phyloP scores from a whole-genome alignment of 2,329 filamentous ascomycete species.

The Colletotrichum truncatum region DNA sequence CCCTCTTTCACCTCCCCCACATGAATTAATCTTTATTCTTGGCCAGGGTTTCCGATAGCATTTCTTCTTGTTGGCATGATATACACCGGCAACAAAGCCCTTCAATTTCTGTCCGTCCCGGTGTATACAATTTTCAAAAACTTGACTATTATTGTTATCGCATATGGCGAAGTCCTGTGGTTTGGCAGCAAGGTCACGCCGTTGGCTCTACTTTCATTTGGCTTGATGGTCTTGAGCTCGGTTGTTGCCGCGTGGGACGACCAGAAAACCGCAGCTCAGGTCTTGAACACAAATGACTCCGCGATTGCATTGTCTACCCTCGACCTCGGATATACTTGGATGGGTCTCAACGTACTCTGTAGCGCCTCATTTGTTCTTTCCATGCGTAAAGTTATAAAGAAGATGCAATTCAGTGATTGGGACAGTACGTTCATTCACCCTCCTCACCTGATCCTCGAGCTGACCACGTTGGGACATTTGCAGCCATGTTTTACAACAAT shows the following conservation, averaged over 20 bases:
- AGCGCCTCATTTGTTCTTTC: slow-evolving; percentile 87
- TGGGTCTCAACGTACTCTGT: slow-evolving; percentile 96
- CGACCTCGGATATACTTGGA: slow-evolving; percentile 97
- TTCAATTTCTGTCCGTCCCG: slow-evolving; percentile 95
- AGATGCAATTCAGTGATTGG: slow-evolving; percentile 99
- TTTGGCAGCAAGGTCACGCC: slow-evolving; percentile 92
- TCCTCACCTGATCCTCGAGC: slow-evolving; percentile 32
- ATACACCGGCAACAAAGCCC: slow-evolving; percentile 94
- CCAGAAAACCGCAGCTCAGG: slow-evolving; percentile 78
- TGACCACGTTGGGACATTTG: slow-evolving; percentile 35
- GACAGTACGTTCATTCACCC: slow-evolving; percentile 78
- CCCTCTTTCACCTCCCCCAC: too few relatives aligned
- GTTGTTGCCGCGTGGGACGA: slow-evolving; percentile 97
- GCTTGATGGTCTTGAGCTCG: slow-evolving; percentile 95
- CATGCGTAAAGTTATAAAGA: slow-evolving; percentile 99
- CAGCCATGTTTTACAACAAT: slow-evolving; percentile 99
- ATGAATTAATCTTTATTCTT: slow-evolving; percentile 43
- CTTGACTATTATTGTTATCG: slow-evolving; percentile 97
- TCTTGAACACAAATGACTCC: too few relatives aligned
- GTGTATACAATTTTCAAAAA: slow-evolving; percentile 99
- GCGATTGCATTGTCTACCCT: slow-evolving; percentile 86
- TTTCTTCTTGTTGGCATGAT: slow-evolving; percentile 98
- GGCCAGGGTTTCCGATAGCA: slow-evolving; percentile 93
- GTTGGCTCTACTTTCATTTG: slow-evolving; percentile 91
- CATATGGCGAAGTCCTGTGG: slow-evolving; percentile 98